Evolutionary conservation across 2,329 filamentous ascomycete genomes (phyloP), one percentile per base, ranked within the genome.

Genomic region (Neocatenulostroma microsporum): DNA sequence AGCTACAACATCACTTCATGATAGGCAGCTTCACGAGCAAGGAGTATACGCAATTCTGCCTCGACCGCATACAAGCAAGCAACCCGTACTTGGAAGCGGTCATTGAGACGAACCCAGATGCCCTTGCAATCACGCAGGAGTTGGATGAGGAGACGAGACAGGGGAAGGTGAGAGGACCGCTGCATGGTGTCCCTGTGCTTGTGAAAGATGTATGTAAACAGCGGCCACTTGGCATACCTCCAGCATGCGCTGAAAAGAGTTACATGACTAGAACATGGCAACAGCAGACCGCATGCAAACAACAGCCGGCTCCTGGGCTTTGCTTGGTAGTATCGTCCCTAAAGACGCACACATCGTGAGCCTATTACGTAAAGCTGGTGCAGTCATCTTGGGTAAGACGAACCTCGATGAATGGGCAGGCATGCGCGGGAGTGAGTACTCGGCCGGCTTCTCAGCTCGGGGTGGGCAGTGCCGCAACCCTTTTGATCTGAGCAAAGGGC

Each of bases 381-480:
- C 79, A 2, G 61, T 86, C 0, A 63, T 88, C 5, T 63, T 88
- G 34, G 82, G 82, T 25, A 82, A 87, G 56, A 74, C 81, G 1
- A 76, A 73, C 1, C 59, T 87, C 36, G 79, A 73, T 44, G 82
- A 88, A 55, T 87, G 82, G 81, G 82, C 82, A 0, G 74, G 78
- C 41, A 82, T 84, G 77, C 69, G 81, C 23, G 73, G 68, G 45
- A 80, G 69, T 48, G 71, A 76, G 49, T 81, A 82, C 54, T 80
- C 76, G 0, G 78, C 82, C 55, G 81, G 80, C 2, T 84, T 78
- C 52, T 79, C 74, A 26, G 70, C 63, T 3, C 67, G 78, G 5
- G 78, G 78, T 15, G 80, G 78, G 0, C 80, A 84, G 57, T 68
- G 67, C 31, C 65, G 77, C 30, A 78, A 69, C 48, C 68, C 82